phyloP scores from a whole-genome alignment of 805 yeast species.

The Hanseniaspora lindneri region DNA sequence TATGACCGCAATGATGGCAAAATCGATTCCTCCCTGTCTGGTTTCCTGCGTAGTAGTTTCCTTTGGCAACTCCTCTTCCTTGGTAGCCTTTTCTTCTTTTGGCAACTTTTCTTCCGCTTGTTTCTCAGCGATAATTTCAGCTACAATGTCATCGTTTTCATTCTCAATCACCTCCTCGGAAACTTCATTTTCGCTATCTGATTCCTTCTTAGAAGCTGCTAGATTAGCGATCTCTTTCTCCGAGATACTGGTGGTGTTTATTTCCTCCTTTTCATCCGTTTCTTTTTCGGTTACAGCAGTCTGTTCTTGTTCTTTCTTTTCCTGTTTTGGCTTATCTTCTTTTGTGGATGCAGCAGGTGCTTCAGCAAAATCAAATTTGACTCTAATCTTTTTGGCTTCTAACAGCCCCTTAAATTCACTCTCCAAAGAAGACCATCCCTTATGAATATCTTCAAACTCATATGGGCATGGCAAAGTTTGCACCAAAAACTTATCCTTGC shows the following conservation, averaged over 20 bases:
- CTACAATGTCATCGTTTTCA: constrained; percentile 5
- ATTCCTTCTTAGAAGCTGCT: not conserved
- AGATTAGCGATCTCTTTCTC: not conserved
- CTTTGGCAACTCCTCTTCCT: not conserved
- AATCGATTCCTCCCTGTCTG: constrained; percentile 15
- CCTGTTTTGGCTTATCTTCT: not conserved
- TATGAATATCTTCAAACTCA: constrained; percentile 50
- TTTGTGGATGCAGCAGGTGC: constrained; percentile 7
- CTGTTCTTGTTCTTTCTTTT: too few species aligned
- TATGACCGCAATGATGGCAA: not conserved
- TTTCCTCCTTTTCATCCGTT: too few species aligned
- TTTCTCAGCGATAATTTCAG: constrained; percentile 7
- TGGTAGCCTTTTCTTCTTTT: constrained; percentile 10
- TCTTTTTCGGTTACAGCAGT: too few species aligned
- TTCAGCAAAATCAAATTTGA: constrained; percentile 32
- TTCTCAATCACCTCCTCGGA: too few species aligned
- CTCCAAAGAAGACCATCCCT: constrained; percentile 66
- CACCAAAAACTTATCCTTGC: constrained; percentile 85
- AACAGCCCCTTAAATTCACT: constrained; percentile 42
- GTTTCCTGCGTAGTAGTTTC: constrained; percentile 17
- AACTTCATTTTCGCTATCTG: constrained; percentile 1
- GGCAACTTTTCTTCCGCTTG: constrained; percentile 1
- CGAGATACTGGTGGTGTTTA: too few species aligned
- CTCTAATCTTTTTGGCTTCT: constrained; percentile 55
- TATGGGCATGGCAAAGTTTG: constrained; percentile 69